phyloP scores from a whole-genome alignment of 345 rosid genomes.

The Gynandropsis gynandra region DNA sequence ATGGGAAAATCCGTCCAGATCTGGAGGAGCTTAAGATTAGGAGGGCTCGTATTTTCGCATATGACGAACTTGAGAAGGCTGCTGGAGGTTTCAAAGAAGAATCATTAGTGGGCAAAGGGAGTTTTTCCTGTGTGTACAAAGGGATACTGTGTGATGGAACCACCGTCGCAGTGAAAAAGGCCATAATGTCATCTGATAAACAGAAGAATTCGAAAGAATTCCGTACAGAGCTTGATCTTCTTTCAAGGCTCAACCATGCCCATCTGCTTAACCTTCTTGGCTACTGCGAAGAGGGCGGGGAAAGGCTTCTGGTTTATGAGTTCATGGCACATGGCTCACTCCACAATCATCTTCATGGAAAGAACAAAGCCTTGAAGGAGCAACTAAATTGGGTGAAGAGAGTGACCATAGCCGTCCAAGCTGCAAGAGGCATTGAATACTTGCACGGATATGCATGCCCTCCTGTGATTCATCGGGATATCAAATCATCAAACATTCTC shows the following conservation, averaged over 20 bases:
- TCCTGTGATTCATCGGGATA: conserved; percentile 93
- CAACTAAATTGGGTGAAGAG: conserved; percentile 87
- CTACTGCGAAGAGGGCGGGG: conserved; percentile 91
- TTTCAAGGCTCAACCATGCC: conserved; percentile 93
- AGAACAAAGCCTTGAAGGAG: conserved; percentile 57
- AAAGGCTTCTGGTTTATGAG: conserved; percentile 93
- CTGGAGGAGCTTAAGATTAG: conserved; percentile 67
- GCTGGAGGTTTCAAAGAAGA: conserved; percentile 84
- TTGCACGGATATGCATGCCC: conserved; percentile 97
- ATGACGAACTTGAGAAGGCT: conserved; percentile 78
- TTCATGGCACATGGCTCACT: conserved; percentile 98
- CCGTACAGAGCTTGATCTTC: conserved; percentile 81
- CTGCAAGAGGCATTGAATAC: conserved; percentile 94
- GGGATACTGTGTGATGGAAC: conserved; percentile 84
- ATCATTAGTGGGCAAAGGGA: conserved; percentile 86
- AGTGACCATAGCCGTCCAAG: conserved; percentile 96
- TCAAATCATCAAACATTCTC: conserved; percentile 92
- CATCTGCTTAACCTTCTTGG: conserved; percentile 91
- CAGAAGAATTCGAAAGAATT: conserved; percentile 93
- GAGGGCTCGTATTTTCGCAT: conserved; percentile 72
- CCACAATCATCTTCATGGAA: conserved; percentile 95
- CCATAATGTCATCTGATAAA: conserved; percentile 70
- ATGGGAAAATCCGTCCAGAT: conserved; percentile 46
- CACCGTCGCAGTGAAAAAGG: conserved; percentile 85
- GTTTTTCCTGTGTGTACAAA: conserved; percentile 93